These are phyloP conservation scores for Linderniella brevidens DNA, from an alignment of 257 asterid genomes.

Conservation along the genomic window DNA sequence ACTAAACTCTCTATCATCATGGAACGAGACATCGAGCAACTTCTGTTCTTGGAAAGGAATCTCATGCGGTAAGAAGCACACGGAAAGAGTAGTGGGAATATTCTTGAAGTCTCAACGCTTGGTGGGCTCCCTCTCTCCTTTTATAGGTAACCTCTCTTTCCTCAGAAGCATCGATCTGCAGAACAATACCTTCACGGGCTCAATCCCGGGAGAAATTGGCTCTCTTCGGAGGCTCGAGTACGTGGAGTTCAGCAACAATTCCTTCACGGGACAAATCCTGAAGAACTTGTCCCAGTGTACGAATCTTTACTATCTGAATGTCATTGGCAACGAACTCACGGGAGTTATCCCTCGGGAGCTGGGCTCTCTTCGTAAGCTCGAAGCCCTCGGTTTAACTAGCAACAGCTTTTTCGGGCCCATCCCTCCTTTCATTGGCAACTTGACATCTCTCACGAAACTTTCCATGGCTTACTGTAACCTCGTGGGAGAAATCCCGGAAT, in stretches of 20 bases:
- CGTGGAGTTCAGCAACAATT: constrained; percentile 15
- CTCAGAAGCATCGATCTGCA: constrained; percentile 12
- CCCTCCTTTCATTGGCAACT: constrained; percentile 18
- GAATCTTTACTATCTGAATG: constrained; percentile 10
- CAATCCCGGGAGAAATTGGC: constrained; percentile 23
- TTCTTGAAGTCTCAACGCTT: constrained; percentile 14
- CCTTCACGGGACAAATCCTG: constrained; percentile 22
- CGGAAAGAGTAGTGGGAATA: constrained; percentile 11
- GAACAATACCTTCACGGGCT: constrained; percentile 15
- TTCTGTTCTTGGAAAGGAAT: constrained; percentile 19
- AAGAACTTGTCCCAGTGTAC: constrained; percentile 13
- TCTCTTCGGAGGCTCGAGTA: constrained; percentile 10
- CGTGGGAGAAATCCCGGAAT: constrained; percentile 18
- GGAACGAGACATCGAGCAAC: constrained; percentile 13
- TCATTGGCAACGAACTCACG: constrained; percentile 10
- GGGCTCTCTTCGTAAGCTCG: constrained; percentile 14
- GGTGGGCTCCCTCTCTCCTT: constrained; percentile 19
- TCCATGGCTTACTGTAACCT: constrained; percentile 10
- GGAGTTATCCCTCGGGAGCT: constrained; percentile 15
- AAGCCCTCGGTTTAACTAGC: constrained; percentile 11
- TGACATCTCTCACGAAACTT: constrained; percentile 8
- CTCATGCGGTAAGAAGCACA: constrained; percentile 14
- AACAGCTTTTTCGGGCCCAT: constrained; percentile 19
- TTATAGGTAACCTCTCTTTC: constrained; percentile 27
- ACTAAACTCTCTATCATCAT: constrained; percentile 7